Base-by-base conservation (phyloP, 2,329 filamentous ascomycete genomes). In the Diaporthe ilicicola region DNA sequence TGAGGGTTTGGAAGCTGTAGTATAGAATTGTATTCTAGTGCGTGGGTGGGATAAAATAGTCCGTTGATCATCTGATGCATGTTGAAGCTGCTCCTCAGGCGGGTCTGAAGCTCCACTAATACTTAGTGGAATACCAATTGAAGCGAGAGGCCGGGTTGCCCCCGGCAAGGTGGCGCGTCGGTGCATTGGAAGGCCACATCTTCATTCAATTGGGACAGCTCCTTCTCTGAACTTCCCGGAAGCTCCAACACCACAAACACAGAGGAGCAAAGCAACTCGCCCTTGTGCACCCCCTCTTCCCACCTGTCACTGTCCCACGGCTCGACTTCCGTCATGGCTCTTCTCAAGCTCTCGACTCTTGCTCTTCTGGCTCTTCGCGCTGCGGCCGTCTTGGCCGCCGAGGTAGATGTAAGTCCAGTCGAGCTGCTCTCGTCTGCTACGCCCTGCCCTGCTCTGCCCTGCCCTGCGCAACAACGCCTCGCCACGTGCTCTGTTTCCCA, bases 281-380 rank as follows among this genome's bases (percentile, higher is more conserved):
- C 51, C 70, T 59, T 62, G 67, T 54, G 66, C 61, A 70, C 55
- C 59, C 46, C 42, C 59, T 44, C 48, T 68, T 44, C 48, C 59
- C 56, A 66, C 53, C 73, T 54, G 22, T 67, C 44, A 65, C 48
- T 67, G 70, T 67, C 62, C 66, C 65, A 54, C 71, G 70, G 69
- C 62, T 73, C 72, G 73, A 67, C 81, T 62, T 42, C 22, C 67
- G 85, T 80, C 80, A 96, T 96, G 93, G 89, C 91, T 84, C 89
- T 88, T 79, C 87, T 93, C 82, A 91, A 90, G 84, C 87, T 93
- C 78, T 89, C 93, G 76, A 86, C 92, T 72, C 84, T 95, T 77
- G 91, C 91, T 76, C 83, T 95, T 73, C 85, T 94, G 82, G 92
- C 92, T 73, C 84, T 93, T 77, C 89, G 90, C 80, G 87, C 91